Evolutionary conservation across 805 yeast species (phyloP), one percentile per base, ranked within the genome.

Genomic region (Pichia californica): DNA sequence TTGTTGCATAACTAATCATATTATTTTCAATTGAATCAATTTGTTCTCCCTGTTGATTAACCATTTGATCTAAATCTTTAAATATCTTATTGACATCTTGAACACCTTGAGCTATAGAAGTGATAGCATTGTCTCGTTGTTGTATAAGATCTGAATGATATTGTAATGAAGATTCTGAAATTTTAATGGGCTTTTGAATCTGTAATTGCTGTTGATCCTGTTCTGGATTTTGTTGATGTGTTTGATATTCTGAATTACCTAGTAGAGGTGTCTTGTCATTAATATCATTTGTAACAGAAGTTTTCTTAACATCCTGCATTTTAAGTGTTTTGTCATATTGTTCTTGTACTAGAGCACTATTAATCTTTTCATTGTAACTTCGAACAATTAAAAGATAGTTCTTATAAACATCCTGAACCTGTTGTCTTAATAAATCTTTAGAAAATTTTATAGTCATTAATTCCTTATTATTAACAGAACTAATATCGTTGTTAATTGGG

Each of bases 1-100:
- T 82, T 19, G 68, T 72, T 6, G 81, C 76, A 47, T 83, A 67
- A 36, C 73, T 76, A 21, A 79, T 64, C 36, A 89, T 69, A 61
- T 88, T 88, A 48, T 82, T 87, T 57, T 88, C 96, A 15, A 89
- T 78, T 0, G 88, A 77, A 56, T 88, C 95, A 15, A 89, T 72
- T 52, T 85, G 88, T 26, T 76, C 80, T 6, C 95, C 96, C 59
- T 89, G 97, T 60, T 87, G 89, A 41, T 73, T 69, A 2, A 89
- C 93, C 53, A 89, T 66, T 31, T 77, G 73, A 14, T 88, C 88
- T 44, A 89, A 62, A 54, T 88, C 95, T 51, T 79, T 79, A 60
- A 88, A 88, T 4, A 89, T 88, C 9, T 88, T 73, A 60, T 89
- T 88, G 33, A 89, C 86, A 51, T 89, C 96, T 41, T 72, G 75